Conservation (phyloP, 495 filamentous ascomycete genomes). For the Bombardia bombarda region DNA sequence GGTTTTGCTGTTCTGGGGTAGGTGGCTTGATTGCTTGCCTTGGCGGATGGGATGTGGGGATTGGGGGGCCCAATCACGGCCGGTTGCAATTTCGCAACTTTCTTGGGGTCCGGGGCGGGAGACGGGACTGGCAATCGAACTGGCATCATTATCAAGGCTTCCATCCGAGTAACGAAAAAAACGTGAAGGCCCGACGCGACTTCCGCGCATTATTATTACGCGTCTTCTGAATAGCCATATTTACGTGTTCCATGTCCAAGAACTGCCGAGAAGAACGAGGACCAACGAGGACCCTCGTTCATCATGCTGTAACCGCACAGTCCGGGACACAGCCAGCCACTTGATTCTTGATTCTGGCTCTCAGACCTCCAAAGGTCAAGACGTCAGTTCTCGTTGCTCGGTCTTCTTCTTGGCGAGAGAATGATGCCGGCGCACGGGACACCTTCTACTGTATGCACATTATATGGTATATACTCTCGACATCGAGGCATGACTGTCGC, state of each 20-base stretch:
- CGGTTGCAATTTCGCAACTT: neutral
- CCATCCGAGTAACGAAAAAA: no score
- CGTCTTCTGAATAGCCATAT: no score
- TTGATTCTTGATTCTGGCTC: slow-evolving; percentile 5
- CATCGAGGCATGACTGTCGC: no score
- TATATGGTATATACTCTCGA: neutral
- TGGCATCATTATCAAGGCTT: neutral
- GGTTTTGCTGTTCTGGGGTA: slow-evolving; percentile 4
- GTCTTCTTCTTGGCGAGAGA: no score
- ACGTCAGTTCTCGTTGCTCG: slow-evolving; percentile 1
- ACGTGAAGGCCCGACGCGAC: no score
- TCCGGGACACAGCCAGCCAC: neutral
- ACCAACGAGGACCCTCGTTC: no score
- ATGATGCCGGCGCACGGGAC: neutral
- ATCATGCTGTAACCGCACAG: neutral
- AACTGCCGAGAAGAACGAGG: slow-evolving; percentile 3
- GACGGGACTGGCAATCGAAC: neutral
- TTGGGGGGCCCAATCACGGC: slow-evolving; percentile 6
- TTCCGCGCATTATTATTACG: no score
- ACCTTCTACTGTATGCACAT: neutral
- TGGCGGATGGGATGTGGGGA: neutral
- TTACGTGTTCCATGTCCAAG: no score
- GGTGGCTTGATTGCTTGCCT: no score
- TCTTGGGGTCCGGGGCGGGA: no score
- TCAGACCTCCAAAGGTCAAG: slow-evolving; percentile 5